Percentiles rank a stretch among this genome's conserved stretches.
Evolutionary conservation across 2,329 filamentous ascomycete species (phyloP).

Genomic region (Penicillium thymicola): DNA sequence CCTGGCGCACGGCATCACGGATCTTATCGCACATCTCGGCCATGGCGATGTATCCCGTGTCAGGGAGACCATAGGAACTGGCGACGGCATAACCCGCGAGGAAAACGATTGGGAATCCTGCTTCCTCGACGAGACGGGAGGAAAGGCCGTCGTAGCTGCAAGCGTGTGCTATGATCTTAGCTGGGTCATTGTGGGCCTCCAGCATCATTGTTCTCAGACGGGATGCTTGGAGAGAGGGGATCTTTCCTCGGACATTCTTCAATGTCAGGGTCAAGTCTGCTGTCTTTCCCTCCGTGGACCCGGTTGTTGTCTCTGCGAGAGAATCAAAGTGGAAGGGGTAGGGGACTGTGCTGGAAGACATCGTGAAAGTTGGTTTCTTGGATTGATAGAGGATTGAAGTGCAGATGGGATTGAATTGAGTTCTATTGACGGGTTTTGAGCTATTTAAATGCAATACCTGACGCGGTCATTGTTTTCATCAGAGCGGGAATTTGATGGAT

Average conservation of each 20-base stretch:
- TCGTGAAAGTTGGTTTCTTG: not conserved
- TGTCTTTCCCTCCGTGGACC: conserved; percentile 8
- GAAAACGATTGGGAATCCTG: conserved; percentile 48
- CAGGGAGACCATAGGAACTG: conserved; percentile 43
- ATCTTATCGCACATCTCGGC: conserved; percentile 48
- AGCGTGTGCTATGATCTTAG: conserved; percentile 45
- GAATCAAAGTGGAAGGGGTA: conserved; percentile 20
- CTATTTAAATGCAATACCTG: not conserved
- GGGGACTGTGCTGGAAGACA: conserved; percentile 13
- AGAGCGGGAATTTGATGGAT: not conserved
- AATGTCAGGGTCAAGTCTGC: not conserved
- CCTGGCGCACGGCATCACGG: conserved; percentile 41
- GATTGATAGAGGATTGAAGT: not conserved
- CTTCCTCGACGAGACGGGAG: conserved; percentile 46
- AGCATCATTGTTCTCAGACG: conserved; percentile 39
- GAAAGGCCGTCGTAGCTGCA: conserved; percentile 47
- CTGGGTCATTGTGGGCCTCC: conserved; percentile 41
- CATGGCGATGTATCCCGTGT: conserved; percentile 51
- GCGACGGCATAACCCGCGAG: conserved; percentile 45
- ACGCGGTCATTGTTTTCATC: not conserved
- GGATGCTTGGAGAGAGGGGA: conserved; percentile 14
- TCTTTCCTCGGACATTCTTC: conserved; percentile 11
- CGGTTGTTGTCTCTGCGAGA: not conserved
- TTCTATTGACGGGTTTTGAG: not conserved
- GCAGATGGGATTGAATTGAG: not conserved